Conservation (phyloP, 2,329 filamentous ascomycete species). For the Exophiala lecanii-corni region DNA sequence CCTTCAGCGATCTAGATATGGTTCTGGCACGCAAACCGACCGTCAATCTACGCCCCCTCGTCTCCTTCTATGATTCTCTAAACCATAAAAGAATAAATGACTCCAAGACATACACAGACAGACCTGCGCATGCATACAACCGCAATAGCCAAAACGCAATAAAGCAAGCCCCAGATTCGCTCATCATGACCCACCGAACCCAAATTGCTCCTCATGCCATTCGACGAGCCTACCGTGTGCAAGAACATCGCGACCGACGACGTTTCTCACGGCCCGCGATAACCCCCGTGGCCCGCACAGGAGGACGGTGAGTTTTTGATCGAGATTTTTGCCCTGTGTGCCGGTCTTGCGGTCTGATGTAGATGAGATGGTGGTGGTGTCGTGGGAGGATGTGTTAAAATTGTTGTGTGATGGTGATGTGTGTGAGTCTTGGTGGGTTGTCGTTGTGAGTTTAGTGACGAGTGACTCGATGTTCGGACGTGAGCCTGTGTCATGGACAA, state of each 20-base stretch:
- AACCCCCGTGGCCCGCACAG: slow-evolving; percentile 23
- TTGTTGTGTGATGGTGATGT: not conserved
- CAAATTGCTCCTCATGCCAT: slow-evolving; percentile 26
- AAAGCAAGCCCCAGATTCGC: not conserved
- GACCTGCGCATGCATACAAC: no score
- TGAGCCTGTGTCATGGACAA: not conserved
- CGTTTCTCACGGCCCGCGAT: slow-evolving; percentile 10
- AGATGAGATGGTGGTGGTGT: no score
- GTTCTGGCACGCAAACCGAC: no score
- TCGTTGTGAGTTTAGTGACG: not conserved
- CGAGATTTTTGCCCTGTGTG: not conserved
- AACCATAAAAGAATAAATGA: no score
- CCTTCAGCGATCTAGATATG: no score
- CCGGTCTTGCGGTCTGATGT: not conserved
- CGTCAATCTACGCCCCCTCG: no score
- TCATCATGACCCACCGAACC: slow-evolving; percentile 19
- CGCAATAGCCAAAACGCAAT: no score
- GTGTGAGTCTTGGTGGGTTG: not conserved
- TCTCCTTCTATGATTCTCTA: no score
- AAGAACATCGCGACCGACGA: slow-evolving; percentile 17
- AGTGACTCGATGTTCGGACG: slow-evolving; percentile 10
- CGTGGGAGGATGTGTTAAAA: not conserved
- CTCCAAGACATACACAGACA: no score
- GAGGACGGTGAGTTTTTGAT: slow-evolving; percentile 16
- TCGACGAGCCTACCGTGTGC: slow-evolving; percentile 17